Evolutionary conservation across 2,329 filamentous ascomycete species (phyloP), one percentile per base, ranked within the genome.

Genomic region (Talaromyces sp.): DNA sequence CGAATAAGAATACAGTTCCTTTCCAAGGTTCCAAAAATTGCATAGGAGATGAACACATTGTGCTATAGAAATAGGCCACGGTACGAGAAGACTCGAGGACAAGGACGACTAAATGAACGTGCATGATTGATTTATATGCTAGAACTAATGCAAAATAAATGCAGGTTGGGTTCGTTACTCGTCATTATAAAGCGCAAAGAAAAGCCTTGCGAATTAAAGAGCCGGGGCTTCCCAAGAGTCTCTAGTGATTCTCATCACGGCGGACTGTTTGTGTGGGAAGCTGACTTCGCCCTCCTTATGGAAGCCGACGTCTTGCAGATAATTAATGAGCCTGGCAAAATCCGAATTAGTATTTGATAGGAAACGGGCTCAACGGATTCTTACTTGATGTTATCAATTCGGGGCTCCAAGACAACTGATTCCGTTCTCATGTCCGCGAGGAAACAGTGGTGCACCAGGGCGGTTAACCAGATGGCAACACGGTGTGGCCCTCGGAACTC

Each of bases 231-330:
- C 83, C 88, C 91, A 97, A 17, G 81, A 83, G 60, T 96, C 91
- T 55, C 93, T 81, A 52, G 85, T 82, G 58, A 96, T 81, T 65
- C 88, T 88, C 74, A 96, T 88, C 56, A 93, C 81, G 73, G 92
- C 95, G 6, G 90, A 86, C 70, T 96, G 91, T 73, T 99, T 99
- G 70, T 97, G 92, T 1, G 91, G 88, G 59, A 99, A 91, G 1
- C 86, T 83, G 46, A 97, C 81, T 67, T 97, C 91, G 54, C 86
- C 86, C 74, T 96, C 90, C 67, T 91, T 94, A 60, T 87, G 85
- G 69, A 97, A 99, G 0, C 93, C 92, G 0, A 82, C 81, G 6
- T 83, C 75, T 56, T 89, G 82, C 14, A 95, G 82, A 57, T 93
- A 90, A 6, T 80, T 71, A 58, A 88, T 85, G 51, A 91, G 81